phyloP scores from a whole-genome alignment of 2,329 filamentous ascomycete genomes.

The Geosmithia flava region DNA sequence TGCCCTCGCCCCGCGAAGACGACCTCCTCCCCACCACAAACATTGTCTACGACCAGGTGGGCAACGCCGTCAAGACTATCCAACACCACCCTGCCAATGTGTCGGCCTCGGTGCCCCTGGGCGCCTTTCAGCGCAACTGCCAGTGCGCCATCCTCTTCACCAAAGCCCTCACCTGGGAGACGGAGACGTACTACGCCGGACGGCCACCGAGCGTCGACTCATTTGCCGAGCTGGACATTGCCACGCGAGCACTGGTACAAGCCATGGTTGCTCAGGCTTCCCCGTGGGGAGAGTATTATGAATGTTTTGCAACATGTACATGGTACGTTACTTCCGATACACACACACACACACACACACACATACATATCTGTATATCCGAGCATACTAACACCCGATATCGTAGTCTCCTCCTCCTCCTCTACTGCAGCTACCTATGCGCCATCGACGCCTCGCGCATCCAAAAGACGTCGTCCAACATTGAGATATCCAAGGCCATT shows the following conservation, averaged over 20 bases:
- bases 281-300: conserved; percentile 20
- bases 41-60: conserved; percentile 16
- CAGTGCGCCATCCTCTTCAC: conserved; percentile 21
- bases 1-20: conserved; percentile 21
- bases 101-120: conserved; percentile 15
- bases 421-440: conserved; percentile 19
- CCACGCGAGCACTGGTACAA: conserved; percentile 16
- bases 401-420: conserved; percentile 18
- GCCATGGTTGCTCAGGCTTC: conserved; percentile 19
- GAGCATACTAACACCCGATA: neutral
- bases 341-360: neutral
- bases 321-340: conserved; percentile 10
- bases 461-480: conserved; percentile 10
- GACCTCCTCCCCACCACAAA: conserved; percentile 20
- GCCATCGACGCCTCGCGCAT: conserved; percentile 11
- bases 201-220: conserved; percentile 10
- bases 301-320: conserved; percentile 20
- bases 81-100: conserved; percentile 15
- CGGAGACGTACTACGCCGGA: conserved; percentile 6
- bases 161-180: conserved; percentile 14
- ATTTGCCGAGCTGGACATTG: conserved; percentile 18
- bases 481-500: conserved; percentile 19
- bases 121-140: conserved; percentile 20
- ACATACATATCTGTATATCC: neutral
- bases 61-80: conserved; percentile 9